Percentiles rank a stretch among this genome's conserved stretches.
Evolutionary conservation across 139 green algal genomes (phyloP).

Genomic region (Pycnococcus provasolii): DNA sequence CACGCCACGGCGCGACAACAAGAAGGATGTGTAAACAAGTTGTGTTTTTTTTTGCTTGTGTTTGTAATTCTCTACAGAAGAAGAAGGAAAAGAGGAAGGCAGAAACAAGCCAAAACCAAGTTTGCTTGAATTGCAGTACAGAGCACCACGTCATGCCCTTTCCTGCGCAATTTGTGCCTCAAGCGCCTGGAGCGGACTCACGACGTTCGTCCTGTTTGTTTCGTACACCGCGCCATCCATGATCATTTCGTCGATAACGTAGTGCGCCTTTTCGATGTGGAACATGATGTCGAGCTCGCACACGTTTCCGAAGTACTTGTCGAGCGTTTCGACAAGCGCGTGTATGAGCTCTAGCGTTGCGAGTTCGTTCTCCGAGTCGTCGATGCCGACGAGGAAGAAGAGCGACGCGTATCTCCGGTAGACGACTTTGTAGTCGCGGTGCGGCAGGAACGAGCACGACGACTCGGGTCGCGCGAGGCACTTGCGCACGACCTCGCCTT

Average conservation of each 20-base stretch:
- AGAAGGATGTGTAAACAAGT: no score
- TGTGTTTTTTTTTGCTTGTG: no score
- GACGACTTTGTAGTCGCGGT: slow-evolving; percentile 80
- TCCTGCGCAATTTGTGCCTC: no score
- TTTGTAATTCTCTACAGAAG: no score
- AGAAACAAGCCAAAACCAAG: no score
- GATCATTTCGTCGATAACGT: slow-evolving; percentile 11
- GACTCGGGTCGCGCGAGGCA: slow-evolving; percentile 66
- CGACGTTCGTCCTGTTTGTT: no score
- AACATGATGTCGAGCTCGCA: slow-evolving; percentile 97
- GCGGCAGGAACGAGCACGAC: slow-evolving; percentile 93
- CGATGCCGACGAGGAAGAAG: slow-evolving; percentile 94
- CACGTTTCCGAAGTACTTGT: slow-evolving; percentile 74
- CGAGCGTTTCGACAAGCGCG: slow-evolving; percentile 74
- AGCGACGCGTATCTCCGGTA: slow-evolving; percentile 93
- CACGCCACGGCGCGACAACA: no score
- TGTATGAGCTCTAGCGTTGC: slow-evolving; percentile 92
- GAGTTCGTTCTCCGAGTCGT: slow-evolving; percentile 98
- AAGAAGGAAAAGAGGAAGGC: no score
- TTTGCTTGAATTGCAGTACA: no score
- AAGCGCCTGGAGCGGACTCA: no score
- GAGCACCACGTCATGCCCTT: no score
- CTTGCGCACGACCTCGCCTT: slow-evolving; percentile 92
- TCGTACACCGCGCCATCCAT: no score
- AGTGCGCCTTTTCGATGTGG: slow-evolving; percentile 84